Evolutionary conservation across 2,329 filamentous ascomycete genomes (phyloP).

Genomic region (Ramichloridium luteum): DNA sequence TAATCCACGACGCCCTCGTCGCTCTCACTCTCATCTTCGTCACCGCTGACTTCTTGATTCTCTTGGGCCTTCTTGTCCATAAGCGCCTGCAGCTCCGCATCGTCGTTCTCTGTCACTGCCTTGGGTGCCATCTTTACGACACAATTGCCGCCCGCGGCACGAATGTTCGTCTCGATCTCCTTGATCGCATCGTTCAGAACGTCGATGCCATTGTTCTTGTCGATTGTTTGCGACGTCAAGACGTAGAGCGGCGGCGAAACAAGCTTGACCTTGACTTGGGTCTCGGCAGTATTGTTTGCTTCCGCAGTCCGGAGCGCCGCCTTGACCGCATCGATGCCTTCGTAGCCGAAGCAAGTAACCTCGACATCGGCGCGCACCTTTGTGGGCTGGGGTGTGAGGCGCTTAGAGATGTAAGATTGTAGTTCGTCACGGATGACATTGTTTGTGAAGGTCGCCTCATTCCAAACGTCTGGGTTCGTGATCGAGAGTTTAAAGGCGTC

Average conservation of each 20-base stretch:
- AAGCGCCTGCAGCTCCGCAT: slow-evolving; percentile 88
- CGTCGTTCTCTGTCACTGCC: slow-evolving; percentile 96
- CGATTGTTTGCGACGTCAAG: slow-evolving; percentile 85
- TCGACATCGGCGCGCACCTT: slow-evolving; percentile 98
- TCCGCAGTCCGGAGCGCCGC: slow-evolving; percentile 80
- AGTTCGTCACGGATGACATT: slow-evolving; percentile 78
- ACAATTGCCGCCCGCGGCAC: slow-evolving; percentile 63
- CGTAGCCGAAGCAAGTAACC: slow-evolving; percentile 81
- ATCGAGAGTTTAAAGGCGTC: slow-evolving; percentile 99
- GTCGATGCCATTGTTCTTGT: slow-evolving; percentile 77
- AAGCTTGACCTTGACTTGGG: slow-evolving; percentile 93
- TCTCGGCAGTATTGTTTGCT: slow-evolving; percentile 80
- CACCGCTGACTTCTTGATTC: slow-evolving; percentile 94
- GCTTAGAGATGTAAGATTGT: slow-evolving; percentile 91
- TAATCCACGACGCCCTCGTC: slow-evolving; percentile 80
- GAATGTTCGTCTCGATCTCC: slow-evolving; percentile 73
- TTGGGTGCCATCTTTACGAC: slow-evolving; percentile 97
- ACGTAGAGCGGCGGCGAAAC: slow-evolving; percentile 97
- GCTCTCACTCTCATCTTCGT: slow-evolving; percentile 90
- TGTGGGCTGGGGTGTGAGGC: slow-evolving; percentile 92
- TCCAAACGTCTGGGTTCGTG: slow-evolving; percentile 95
- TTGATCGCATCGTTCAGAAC: slow-evolving; percentile 80
- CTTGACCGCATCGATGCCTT: slow-evolving; percentile 98
- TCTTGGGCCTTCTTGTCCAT: slow-evolving; percentile 99
- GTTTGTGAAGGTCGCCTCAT: slow-evolving; percentile 79